Evolutionary conservation across 371 early-diverging fungal species (phyloP), one percentile per base, ranked within the genome.

Genomic region (Actinomucor elegans): DNA sequence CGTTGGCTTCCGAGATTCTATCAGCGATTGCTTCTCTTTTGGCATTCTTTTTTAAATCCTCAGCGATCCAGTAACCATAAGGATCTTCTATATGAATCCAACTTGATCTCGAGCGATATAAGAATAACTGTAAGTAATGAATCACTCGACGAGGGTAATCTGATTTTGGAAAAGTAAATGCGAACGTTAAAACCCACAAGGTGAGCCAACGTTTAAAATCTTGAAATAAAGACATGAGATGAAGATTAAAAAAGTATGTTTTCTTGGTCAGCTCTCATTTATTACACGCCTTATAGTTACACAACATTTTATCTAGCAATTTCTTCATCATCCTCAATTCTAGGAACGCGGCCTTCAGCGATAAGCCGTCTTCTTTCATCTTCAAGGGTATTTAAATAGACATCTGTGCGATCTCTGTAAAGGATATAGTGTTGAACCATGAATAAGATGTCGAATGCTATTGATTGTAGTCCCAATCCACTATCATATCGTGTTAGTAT

Each of bases 381-480:
- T 10, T 77, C 77, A 0, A 69, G 65, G 14, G 73, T 58, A 33
- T 59, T 64, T 24, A 69, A 50, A 26, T 73, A 76, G 34, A 58
- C 63, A 48, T 38, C 35, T 20, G 27, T 27, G 18, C 28, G 28
- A 42, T 74, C 63, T n/a, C 79, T 70, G 64, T 90, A 92, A 4
- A 89, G 61, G 8, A 90, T 59, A 61, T 83, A 94, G 48, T 96
- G 96, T 59, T 96, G 96, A 3, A 74, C 35, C 52, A 96, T 85
- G 55, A 96, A 96, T 12, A 93, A 33, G 14, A 90, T 31, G 48
- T 94, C 94, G 61, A 96, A 95, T 4, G 69, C 71, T 21, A 97
- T 88, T 20, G 89, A 86, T 26, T 87, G 65, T 51, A 93, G 67
- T 1, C 93, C 94, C 18, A 96, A 69, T 7, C 90, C 92, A 57